Evolutionary conservation across 192 early-diverging fungal species (phyloP), one percentile per base, ranked within the genome.

Genomic region (Umbelopsis isabellina): DNA sequence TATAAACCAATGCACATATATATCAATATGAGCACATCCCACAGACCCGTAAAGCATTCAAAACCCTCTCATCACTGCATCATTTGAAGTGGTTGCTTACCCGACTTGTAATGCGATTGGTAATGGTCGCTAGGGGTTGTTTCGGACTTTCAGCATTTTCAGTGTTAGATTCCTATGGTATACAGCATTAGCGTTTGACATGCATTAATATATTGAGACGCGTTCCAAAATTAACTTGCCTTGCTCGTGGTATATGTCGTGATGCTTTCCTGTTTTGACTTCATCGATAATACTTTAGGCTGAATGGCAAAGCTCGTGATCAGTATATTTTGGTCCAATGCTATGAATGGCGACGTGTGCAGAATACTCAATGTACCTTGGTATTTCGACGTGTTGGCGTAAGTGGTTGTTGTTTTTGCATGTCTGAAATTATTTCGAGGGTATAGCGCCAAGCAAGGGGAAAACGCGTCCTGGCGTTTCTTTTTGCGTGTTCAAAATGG

Each of bases 61-160:
- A 6, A 6, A 6, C 6, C 37, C 5, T 41, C 10, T 9, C 37
- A 41, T 41, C 37, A 1, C 2, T 41, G 10, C 0, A 41, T 41
- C 37, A 41, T 4, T 6, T n/a, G n/a, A 41, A 41, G 5, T 10
- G 37, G 37, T 6, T 41, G 6, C 55, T 61, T 61, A 61, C 55
- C 16, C 25, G 27, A 18, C 16, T 25, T 11, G 33, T 10, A n/a
- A 30, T 15, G 27, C 25, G 27, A 61, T 61, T 61, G 1, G 55
- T 61, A 16, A 61, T 61, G 3, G 55, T 61, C 3, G 55, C 55
- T 25, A 61, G 8, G 7, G 55, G 55, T 35, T 33, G 27, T 33
- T 61, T 61, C 55, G 55, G 55, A 61, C 55, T 61, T 61, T 61
- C 55, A 7, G 55, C 25, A 15, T 16, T 61, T n/a, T 61, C 55